A percentile compares a stretch with the other conserved stretches of the same genome.
Evolutionary conservation across 306 rosid genomes (phyloP).

Genomic region (Hylodesmum podocarpum): DNA sequence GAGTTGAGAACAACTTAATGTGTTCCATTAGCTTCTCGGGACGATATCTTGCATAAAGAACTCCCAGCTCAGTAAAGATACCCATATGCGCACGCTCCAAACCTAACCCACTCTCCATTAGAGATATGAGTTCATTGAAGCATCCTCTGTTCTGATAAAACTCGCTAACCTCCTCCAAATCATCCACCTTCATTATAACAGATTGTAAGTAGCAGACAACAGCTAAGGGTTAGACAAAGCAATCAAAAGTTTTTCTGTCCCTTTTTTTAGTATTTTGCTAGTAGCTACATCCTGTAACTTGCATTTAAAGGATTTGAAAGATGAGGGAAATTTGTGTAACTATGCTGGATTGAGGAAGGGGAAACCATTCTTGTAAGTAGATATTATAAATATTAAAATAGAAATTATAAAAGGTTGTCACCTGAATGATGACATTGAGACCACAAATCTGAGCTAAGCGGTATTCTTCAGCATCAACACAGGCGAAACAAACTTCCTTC

Average conservation of each 20-base stretch:
- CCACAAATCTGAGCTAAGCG: conserved; percentile 97
- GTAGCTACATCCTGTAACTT: neutral
- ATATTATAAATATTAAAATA: conserved; percentile 12
- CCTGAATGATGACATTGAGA: conserved; percentile 91
- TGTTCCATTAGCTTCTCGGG: conserved; percentile 95
- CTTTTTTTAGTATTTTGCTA: conserved; percentile 11
- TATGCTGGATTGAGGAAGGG: neutral
- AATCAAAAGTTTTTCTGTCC: conserved; percentile 21
- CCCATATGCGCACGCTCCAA: conserved; percentile 98
- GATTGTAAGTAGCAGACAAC: conserved; percentile 19
- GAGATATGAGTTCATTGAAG: conserved; percentile 90
- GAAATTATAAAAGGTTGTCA: conserved; percentile 19
- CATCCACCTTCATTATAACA: conserved; percentile 67
- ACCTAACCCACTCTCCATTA: conserved; percentile 96
- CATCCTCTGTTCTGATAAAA: conserved; percentile 94
- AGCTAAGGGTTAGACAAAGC: conserved; percentile 24
- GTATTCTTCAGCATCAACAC: conserved; percentile 98
- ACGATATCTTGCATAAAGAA: conserved; percentile 93
- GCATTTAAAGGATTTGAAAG: conserved; percentile 1
- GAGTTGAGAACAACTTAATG: conserved; percentile 84
- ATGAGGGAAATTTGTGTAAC: neutral
- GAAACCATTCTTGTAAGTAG: neutral
- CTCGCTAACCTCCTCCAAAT: conserved; percentile 95
- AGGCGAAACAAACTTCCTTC: conserved; percentile 96
- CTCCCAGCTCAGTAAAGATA: conserved; percentile 95